Conservation (phyloP, 108 stramenopile species). For the Nitzschia sp. region DNA sequence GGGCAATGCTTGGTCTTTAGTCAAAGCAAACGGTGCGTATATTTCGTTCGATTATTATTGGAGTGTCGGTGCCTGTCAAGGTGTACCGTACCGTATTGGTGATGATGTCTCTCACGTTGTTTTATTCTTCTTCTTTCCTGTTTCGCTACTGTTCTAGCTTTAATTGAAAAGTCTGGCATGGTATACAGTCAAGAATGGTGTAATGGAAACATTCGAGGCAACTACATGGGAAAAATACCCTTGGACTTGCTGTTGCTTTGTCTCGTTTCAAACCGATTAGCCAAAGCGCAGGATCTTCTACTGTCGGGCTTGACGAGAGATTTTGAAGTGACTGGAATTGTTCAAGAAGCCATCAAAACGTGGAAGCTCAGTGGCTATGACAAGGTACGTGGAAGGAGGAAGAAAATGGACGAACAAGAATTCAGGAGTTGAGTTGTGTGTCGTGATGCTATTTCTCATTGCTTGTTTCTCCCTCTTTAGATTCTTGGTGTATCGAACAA, state of each 20-base stretch:
- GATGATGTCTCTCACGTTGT: neutral
- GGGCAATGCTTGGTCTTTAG: constrained; percentile 20
- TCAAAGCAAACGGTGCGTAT: constrained; percentile 27
- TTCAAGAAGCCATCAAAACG: constrained; percentile 23
- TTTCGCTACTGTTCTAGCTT: neutral
- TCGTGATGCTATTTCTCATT: neutral
- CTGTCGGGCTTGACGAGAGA: constrained; percentile 28
- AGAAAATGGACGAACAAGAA: neutral
- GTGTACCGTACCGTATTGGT: neutral
- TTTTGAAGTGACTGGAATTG: constrained; percentile 16
- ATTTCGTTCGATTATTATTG: too few species aligned
- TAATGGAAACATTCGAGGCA: constrained; percentile 33
- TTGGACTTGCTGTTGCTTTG: constrained; percentile 28
- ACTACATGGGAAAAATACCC: constrained; percentile 27
- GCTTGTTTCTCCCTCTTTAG: too few species aligned
- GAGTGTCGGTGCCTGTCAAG: too few species aligned
- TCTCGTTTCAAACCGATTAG: constrained; percentile 27
- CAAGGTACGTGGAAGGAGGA: neutral
- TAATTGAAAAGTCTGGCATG: constrained; percentile 40
- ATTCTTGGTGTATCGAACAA: constrained; percentile 11
- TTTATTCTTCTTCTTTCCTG: neutral
- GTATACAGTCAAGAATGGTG: constrained; percentile 38
- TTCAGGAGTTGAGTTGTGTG: neutral
- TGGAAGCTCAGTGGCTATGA: constrained; percentile 19
- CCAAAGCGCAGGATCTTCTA: constrained; percentile 25